A percentile compares a stretch with the other conserved stretches of the same genome.
These are phyloP conservation scores for Toxoplasma gondii DNA, from an alignment of 169 alveolate genomes.

Conservation along the genomic window DNA sequence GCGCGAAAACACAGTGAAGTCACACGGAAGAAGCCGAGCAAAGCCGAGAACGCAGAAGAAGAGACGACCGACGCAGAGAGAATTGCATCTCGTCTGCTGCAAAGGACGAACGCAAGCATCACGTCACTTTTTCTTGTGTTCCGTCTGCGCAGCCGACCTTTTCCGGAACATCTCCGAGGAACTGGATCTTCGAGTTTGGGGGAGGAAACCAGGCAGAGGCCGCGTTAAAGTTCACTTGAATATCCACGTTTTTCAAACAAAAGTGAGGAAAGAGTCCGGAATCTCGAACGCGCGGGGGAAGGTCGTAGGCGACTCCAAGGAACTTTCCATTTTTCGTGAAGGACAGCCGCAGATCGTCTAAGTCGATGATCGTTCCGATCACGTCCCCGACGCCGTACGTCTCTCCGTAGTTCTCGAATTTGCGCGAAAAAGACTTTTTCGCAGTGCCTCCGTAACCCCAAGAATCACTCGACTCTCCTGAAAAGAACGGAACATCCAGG, in stretches of 20 bases:
- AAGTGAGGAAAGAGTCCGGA: conserved; percentile 58
- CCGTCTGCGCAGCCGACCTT: conserved; percentile 17
- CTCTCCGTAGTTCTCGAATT: conserved; percentile 50
- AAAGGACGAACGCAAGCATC: no score
- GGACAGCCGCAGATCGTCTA: neutral
- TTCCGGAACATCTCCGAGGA: conserved; percentile 39
- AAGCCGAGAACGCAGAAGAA: no score
- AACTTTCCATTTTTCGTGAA: conserved; percentile 35
- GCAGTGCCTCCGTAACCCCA: conserved; percentile 68
- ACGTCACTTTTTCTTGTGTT: neutral
- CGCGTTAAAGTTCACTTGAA: conserved; percentile 28
- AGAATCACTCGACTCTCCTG: conserved; percentile 52
- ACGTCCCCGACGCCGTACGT: conserved; percentile 58
- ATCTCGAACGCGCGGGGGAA: conserved; percentile 49
- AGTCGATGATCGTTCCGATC: conserved; percentile 43
- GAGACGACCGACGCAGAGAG: no score
- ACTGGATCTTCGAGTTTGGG: conserved; percentile 26
- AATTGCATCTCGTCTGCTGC: no score
- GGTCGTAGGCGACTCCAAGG: conserved; percentile 51
- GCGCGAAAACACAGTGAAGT: no score
- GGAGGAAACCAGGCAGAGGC: conserved; percentile 27
- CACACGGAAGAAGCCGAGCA: no score
- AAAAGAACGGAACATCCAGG: neutral
- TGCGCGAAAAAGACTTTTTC: conserved; percentile 42
- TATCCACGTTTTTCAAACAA: conserved; percentile 42